Evolutionary conservation across 495 filamentous ascomycete species (phyloP).

Genomic region (Opeltia flavorubescens): DNA sequence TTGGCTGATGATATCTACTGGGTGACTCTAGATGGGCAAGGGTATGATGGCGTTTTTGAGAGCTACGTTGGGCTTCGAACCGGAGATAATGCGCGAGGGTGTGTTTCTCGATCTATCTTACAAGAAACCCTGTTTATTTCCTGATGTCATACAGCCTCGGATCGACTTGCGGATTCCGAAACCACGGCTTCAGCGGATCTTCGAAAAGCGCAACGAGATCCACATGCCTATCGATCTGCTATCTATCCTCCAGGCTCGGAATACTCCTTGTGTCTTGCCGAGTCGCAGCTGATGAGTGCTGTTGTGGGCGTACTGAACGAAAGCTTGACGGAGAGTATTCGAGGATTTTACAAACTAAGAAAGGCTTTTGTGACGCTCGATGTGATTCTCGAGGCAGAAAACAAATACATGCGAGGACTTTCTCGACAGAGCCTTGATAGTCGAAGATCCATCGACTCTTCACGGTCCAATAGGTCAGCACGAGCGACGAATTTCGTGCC

Average conservation of each 20-base stretch:
- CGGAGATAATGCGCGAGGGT: slow-evolving; percentile 83
- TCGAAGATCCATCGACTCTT: slow-evolving; percentile 14
- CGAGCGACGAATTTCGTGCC: slow-evolving; percentile 9
- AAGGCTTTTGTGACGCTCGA: slow-evolving; percentile 82
- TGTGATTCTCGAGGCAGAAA: slow-evolving; percentile 51
- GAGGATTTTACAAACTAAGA: slow-evolving; percentile 82
- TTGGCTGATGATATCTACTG: slow-evolving; percentile 13
- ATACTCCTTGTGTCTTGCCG: slow-evolving; percentile 63
- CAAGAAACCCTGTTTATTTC: slow-evolving; percentile 5
- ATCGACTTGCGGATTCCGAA: slow-evolving; percentile 65
- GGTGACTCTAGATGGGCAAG: slow-evolving; percentile 45
- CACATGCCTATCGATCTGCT: slow-evolving; percentile 36
- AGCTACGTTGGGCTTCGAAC: slow-evolving; percentile 84
- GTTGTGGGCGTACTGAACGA: slow-evolving; percentile 83
- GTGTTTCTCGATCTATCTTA: slow-evolving; percentile 5
- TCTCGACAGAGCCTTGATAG: slow-evolving; percentile 9
- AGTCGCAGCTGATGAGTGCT: slow-evolving; percentile 79
- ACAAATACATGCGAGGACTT: slow-evolving; percentile 35
- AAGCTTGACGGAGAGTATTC: slow-evolving; percentile 80
- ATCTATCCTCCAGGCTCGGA: slow-evolving; percentile 77
- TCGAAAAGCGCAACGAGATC: slow-evolving; percentile 48
- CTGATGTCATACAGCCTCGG: slow-evolving; percentile 40
- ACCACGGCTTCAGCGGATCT: slow-evolving; percentile 62
- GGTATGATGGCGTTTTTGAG: slow-evolving; percentile 73
- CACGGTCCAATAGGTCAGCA: slow-evolving; percentile 13